Percentiles rank a stretch among this genome's conserved stretches.
Conservation (phyloP, 2,329 filamentous ascomycete species). For the Aspergillus pseudoviridinutans region DNA sequence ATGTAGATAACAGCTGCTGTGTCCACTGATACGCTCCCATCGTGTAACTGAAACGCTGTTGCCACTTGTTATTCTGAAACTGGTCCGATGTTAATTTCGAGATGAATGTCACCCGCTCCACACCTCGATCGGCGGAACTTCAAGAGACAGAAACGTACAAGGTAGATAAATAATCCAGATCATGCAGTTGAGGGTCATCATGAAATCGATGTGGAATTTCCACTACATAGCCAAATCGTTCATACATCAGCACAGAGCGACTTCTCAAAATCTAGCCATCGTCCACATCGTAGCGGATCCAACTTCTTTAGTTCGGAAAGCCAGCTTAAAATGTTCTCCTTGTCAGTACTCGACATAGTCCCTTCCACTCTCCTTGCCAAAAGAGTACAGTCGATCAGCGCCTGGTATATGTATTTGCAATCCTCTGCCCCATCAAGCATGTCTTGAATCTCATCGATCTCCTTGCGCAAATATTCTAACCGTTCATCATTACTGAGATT, state of each 20-base stretch:
- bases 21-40: too few species aligned
- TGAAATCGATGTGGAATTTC: background rate
- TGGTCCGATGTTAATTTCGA: background rate
- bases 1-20: background rate
- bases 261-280: constrained; percentile 69
- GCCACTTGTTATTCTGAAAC: constrained; percentile 12
- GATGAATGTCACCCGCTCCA: background rate
- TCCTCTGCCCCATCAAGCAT: constrained; percentile 63
- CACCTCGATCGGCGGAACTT: background rate
- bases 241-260: constrained; percentile 27
- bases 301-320: constrained; percentile 62
- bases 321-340: constrained; percentile 53
- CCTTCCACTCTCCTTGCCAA: constrained; percentile 51
- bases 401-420: constrained; percentile 87
- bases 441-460: constrained; percentile 70
- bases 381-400: constrained; percentile 70
- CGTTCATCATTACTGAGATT: constrained; percentile 60
- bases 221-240: background rate
- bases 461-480: constrained; percentile 60
- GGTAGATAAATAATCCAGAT: background rate
- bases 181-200: background rate
- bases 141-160: background rate
- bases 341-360: constrained; percentile 41
- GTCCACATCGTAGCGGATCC: constrained; percentile 68
- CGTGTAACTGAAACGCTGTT: background rate